Evolutionary conservation across 441 rosid genomes (phyloP).

Genomic region (Populus hybrid): DNA sequence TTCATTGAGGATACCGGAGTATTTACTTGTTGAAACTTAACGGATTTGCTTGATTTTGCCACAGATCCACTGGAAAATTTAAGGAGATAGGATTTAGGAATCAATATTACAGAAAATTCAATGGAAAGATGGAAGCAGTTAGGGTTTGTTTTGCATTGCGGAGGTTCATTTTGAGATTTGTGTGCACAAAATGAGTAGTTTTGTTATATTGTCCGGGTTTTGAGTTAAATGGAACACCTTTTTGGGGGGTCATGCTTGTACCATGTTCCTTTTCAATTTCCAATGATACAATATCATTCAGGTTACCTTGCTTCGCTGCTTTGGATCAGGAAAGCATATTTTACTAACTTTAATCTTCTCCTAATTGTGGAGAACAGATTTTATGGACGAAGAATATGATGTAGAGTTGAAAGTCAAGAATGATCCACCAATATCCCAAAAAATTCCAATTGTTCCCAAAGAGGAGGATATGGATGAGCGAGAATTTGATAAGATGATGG

Average conservation of each 20-base stretch:
- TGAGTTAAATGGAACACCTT: too few relatives aligned
- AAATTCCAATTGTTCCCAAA: conserved; percentile 58
- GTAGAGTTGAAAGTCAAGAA: conserved; percentile 39
- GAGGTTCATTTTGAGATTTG: too few relatives aligned
- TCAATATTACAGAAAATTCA: too few relatives aligned
- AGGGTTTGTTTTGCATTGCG: too few relatives aligned
- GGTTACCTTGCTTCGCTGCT: not conserved
- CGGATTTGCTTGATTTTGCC: too few relatives aligned
- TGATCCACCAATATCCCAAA: conserved; percentile 36
- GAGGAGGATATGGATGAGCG: conserved; percentile 79
- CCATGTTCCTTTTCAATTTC: not conserved
- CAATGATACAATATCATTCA: not conserved
- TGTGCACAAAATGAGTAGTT: too few relatives aligned
- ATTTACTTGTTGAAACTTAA: too few relatives aligned
- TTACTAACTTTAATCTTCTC: conserved; percentile 9
- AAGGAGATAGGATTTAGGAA: too few relatives aligned
- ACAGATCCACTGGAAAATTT: too few relatives aligned
- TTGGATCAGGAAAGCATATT: not conserved
- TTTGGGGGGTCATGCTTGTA: not conserved
- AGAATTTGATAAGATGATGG: conserved; percentile 84
- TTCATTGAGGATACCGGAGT: too few relatives aligned
- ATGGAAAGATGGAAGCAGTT: too few relatives aligned
- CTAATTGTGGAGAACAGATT: conserved; percentile 33
- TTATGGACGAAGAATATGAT: conserved; percentile 49
- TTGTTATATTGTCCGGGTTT: too few relatives aligned